A percentile compares a stretch with the other conserved stretches of the same genome.
Conservation (phyloP, 805 yeast genomes). For the Candida sakaeoensis region DNA sequence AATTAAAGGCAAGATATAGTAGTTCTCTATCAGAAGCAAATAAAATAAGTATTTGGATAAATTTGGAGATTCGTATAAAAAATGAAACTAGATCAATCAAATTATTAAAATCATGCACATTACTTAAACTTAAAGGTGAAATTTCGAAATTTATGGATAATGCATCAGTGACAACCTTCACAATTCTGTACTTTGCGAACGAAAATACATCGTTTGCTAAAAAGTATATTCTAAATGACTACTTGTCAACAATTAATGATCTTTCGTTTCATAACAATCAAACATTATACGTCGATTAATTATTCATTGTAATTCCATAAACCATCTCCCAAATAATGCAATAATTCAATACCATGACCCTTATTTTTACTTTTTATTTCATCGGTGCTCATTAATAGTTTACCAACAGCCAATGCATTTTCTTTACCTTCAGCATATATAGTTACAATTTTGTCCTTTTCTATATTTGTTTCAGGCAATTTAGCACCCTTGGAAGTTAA, state of each 20-base stretch:
- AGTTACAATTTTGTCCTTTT: slow-evolving; percentile 68
- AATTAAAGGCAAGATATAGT: slow-evolving; percentile 34
- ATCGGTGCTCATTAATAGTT: slow-evolving; percentile 79
- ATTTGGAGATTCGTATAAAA: slow-evolving; percentile 3
- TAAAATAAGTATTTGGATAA: slow-evolving; percentile 9
- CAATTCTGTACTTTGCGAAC: slow-evolving; percentile 23
- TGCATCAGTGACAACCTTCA: slow-evolving; percentile 21
- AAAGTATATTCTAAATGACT: slow-evolving; percentile 25
- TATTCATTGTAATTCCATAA: slow-evolving; percentile 65
- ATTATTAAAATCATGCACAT: slow-evolving; percentile 19
- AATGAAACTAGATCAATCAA: neutral
- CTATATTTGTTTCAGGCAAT: slow-evolving; percentile 70
- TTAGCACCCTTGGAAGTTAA: slow-evolving; percentile 81
- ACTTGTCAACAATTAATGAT: slow-evolving; percentile 24
- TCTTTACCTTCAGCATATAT: slow-evolving; percentile 93
- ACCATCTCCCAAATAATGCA: slow-evolving; percentile 87
- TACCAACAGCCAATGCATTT: slow-evolving; percentile 87
- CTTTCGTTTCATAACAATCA: slow-evolving; percentile 18
- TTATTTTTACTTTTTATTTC: slow-evolving; percentile 81
- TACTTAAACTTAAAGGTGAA: slow-evolving; percentile 34
- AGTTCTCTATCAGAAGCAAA: neutral
- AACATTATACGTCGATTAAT: slow-evolving; percentile 15
- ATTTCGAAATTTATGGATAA: slow-evolving; percentile 16
- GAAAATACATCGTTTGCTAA: neutral
- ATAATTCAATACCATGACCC: slow-evolving; percentile 83